These are phyloP conservation scores for Thalia dealbata DNA, from an alignment of 176 grass and related monocot genomes.

Conservation along the genomic window DNA sequence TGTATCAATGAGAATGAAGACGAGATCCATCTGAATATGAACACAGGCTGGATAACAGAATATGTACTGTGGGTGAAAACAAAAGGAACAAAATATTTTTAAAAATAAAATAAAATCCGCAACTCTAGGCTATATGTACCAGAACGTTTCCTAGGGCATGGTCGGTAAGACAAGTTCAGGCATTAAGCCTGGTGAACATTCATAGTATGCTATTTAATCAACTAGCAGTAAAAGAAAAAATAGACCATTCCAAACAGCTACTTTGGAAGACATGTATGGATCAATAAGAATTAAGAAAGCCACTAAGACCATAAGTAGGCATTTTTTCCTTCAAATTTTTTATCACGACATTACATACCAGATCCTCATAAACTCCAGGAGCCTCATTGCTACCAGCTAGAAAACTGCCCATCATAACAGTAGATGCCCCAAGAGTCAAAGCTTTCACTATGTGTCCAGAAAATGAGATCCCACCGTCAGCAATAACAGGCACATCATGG, in stretches of 20 bases:
- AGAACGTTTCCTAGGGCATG: background rate
- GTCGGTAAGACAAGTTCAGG: background rate
- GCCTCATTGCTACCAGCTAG: constrained; percentile 85
- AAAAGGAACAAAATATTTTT: background rate
- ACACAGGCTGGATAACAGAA: too few relatives aligned
- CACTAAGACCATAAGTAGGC: background rate
- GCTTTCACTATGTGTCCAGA: constrained; percentile 98
- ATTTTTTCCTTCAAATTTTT: background rate
- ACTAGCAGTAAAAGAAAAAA: background rate
- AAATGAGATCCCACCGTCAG: constrained; percentile 93
- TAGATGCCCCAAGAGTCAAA: constrained; percentile 63
- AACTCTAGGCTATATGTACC: too few relatives aligned
- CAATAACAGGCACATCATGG: constrained; percentile 77
- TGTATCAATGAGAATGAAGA: too few relatives aligned
- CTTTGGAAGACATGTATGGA: background rate
- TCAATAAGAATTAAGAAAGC: background rate
- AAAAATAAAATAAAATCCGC: background rate
- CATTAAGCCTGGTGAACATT: background rate
- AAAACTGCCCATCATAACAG: constrained; percentile 98
- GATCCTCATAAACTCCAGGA: constrained; percentile 71
- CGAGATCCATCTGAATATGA: too few relatives aligned
- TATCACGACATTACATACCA: constrained; percentile 28
- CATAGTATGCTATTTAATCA: background rate
- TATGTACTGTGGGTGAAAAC: too few relatives aligned
- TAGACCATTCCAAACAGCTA: background rate